These are phyloP conservation scores for Cucurbita pepo DNA, from an alignment of 306 rosid genomes.

Conservation along the genomic window DNA sequence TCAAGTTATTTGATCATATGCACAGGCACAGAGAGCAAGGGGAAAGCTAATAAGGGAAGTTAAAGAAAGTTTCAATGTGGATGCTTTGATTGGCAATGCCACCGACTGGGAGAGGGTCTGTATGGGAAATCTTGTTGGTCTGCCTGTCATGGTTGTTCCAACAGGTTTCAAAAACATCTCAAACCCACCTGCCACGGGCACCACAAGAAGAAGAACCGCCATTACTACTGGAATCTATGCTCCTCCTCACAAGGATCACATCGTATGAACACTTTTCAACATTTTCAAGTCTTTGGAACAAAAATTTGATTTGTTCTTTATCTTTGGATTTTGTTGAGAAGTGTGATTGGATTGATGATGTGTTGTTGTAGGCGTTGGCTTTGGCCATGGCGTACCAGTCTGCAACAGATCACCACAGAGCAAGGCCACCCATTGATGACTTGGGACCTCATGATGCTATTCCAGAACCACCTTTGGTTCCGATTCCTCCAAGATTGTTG, in stretches of 20 bases:
- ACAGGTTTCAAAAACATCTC: conserved; percentile 35
- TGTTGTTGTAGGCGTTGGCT: conserved; percentile 33
- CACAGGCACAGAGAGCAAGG: conserved; percentile 59
- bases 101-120: conserved; percentile 75
- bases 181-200: conserved; percentile 26
- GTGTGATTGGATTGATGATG: not conserved
- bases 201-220: conserved; percentile 22
- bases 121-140: conserved; percentile 60
- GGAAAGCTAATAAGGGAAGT: conserved; percentile 47
- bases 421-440: conserved; percentile 44
- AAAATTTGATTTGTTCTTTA: not conserved
- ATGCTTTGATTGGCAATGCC: conserved; percentile 64
- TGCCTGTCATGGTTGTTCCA: conserved; percentile 53
- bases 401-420: conserved; percentile 49
- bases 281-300: not conserved
- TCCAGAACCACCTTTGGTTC: conserved; percentile 11
- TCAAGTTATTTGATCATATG: not conserved
- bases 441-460: conserved; percentile 37
- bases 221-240: conserved; percentile 48
- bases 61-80: conserved; percentile 33
- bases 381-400: conserved; percentile 65
- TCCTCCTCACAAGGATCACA: conserved; percentile 42
- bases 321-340: not conserved
- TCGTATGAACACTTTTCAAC: conserved; percentile 12
- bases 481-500: conserved; percentile 18